Evolutionary conservation across 768 basidiomycete genomes (phyloP).

Genomic region (Lentinula guzmanii): DNA sequence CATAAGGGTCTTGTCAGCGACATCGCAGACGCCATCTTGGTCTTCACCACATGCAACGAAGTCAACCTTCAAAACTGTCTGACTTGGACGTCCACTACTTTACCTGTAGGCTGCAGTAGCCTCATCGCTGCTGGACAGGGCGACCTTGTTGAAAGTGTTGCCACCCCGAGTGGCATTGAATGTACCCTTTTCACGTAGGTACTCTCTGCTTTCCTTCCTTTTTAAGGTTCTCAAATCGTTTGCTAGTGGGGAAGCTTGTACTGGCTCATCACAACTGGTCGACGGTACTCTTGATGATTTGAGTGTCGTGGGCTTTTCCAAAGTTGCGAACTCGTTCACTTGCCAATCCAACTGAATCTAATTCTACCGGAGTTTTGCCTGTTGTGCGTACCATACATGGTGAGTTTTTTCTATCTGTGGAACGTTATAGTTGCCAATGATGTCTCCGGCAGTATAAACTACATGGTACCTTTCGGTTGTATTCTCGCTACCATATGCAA

Average conservation of each 20-base stretch:
- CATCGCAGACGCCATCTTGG: slow-evolving; percentile 1
- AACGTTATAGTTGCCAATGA: background rate
- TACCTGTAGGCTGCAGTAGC: slow-evolving; percentile 13
- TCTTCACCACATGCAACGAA: slow-evolving; percentile 9
- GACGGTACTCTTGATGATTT: slow-evolving; percentile 11
- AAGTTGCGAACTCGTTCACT: slow-evolving; percentile 12
- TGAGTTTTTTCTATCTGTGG: background rate
- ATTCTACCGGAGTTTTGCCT: background rate
- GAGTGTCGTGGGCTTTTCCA: slow-evolving; percentile 8
- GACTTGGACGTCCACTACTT: slow-evolving; percentile 9
- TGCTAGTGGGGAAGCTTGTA: slow-evolving; percentile 8
- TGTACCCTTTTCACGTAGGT: slow-evolving; percentile 14
- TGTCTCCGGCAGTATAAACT: no score
- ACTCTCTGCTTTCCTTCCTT: background rate
- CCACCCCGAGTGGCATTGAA: background rate
- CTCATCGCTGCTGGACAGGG: slow-evolving; percentile 9
- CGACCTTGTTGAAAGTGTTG: slow-evolving; percentile 6
- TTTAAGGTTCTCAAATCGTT: background rate
- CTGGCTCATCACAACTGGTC: slow-evolving; percentile 9
- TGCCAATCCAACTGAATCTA: slow-evolving; percentile 1
- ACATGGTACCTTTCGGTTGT: no score
- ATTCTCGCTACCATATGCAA: no score
- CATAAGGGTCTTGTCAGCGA: background rate
- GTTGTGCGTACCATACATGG: background rate
- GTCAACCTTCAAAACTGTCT: slow-evolving; percentile 9